phyloP scores from a whole-genome alignment of 345 rosid genomes.

The Hypericum androsaemum region DNA sequence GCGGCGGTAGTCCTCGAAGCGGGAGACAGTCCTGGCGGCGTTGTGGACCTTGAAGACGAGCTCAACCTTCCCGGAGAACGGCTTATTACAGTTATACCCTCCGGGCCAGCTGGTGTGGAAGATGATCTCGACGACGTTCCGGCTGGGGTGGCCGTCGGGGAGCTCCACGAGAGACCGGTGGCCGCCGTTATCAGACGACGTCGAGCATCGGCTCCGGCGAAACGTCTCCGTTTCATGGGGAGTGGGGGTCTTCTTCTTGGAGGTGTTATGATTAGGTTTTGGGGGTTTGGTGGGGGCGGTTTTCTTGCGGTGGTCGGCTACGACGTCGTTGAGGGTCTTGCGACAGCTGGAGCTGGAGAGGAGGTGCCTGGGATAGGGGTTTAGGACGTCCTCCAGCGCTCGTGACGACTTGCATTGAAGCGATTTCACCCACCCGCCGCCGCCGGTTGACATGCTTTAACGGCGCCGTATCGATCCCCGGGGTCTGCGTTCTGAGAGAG shows the following conservation, averaged over 20 bases:
- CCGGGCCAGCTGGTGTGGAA: constrained; percentile 92
- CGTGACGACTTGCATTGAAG: constrained; percentile 74
- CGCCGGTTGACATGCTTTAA: constrained; percentile 29
- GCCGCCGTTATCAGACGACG: too few species aligned
- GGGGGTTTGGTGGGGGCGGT: constrained; percentile 5
- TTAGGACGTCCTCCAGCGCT: constrained; percentile 79
- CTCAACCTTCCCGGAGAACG: constrained; percentile 72
- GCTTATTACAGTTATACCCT: too few species aligned
- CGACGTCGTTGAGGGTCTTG: constrained; percentile 49
- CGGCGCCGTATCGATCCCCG: constrained; percentile 5
- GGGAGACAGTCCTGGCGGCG: constrained; percentile 51
- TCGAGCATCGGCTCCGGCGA: too few species aligned
- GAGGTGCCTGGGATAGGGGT: constrained; percentile 36
- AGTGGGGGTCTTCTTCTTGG: too few species aligned
- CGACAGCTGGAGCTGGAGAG: constrained; percentile 61
- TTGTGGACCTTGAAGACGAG: constrained; percentile 89
- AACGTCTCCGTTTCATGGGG: too few species aligned
- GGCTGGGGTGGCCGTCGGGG: constrained; percentile 72
- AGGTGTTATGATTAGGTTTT: constrained; percentile 16
- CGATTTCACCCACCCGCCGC: constrained; percentile 80
- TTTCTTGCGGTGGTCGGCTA: constrained; percentile 28
- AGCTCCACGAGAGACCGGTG: constrained; percentile 28
- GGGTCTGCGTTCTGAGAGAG: too few species aligned
- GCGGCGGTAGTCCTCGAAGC: constrained; percentile 93
- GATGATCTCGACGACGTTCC: constrained; percentile 90